Conservation (phyloP, 2,329 filamentous ascomycete genomes). For the Corynespora cassiicola region DNA sequence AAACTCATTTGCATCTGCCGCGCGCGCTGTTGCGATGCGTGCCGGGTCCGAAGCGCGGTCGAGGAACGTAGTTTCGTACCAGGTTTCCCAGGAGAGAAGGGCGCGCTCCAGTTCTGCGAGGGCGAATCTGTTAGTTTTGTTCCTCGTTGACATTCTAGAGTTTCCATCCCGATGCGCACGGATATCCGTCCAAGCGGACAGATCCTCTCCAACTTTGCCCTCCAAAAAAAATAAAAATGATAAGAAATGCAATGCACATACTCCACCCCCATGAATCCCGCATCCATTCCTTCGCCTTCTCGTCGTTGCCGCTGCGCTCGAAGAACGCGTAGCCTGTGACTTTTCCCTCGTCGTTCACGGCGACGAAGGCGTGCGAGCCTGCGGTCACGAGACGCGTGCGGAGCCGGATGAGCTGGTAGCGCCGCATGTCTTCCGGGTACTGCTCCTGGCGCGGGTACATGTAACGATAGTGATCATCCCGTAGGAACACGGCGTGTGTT, state of each 20-base stretch:
- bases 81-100: constrained; percentile 23
- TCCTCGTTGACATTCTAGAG: background rate
- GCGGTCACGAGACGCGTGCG: constrained; percentile 17
- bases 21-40: no score
- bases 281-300: constrained; percentile 16
- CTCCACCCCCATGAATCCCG: constrained; percentile 17
- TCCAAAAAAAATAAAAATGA: background rate
- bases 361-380: constrained; percentile 23
- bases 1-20: no score
- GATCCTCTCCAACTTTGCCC: no score
- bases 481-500: constrained; percentile 13
- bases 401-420: constrained; percentile 16
- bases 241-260: constrained; percentile 8
- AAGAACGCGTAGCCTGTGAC: constrained; percentile 24
- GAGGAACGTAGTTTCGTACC: constrained; percentile 20
- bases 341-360: constrained; percentile 19
- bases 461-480: constrained; percentile 25
- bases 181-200: background rate
- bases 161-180: background rate
- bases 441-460: constrained; percentile 19
- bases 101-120: constrained; percentile 26
- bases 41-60: constrained; percentile 16
- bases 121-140: no score
- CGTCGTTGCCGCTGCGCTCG: constrained; percentile 13
- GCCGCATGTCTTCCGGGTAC: constrained; percentile 24